Evolutionary conservation across 768 basidiomycete species (phyloP).

Genomic region (Lactifluus pinguis): DNA sequence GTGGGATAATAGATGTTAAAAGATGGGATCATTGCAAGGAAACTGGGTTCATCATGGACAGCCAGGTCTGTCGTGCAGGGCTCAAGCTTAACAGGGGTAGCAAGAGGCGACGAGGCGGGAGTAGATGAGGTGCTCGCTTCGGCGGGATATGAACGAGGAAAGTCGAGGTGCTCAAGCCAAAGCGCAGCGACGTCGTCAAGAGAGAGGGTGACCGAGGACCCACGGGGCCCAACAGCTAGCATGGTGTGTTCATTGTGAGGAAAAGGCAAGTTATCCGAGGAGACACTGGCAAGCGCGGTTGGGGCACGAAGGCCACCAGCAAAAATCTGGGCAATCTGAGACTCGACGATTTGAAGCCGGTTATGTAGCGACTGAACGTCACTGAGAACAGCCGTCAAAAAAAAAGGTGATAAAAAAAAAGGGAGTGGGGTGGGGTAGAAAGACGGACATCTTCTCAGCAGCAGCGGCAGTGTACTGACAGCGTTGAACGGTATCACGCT

Average conservation of each 20-base stretch:
- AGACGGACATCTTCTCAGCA: constrained; percentile 70
- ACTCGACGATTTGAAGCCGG: constrained; percentile 63
- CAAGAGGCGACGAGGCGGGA: constrained; percentile 15
- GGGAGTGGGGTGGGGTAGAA: not conserved
- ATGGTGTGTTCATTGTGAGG: constrained; percentile 32
- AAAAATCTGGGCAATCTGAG: constrained; percentile 40
- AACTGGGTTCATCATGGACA: constrained; percentile 19
- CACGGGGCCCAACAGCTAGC: constrained; percentile 31
- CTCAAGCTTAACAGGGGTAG: constrained; percentile 15
- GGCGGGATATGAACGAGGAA: constrained; percentile 24
- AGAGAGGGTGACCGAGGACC: constrained; percentile 43
- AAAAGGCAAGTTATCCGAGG: constrained; percentile 19
- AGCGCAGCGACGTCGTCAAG: constrained; percentile 49
- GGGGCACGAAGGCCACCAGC: constrained; percentile 19
- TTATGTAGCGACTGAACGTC: constrained; percentile 82
- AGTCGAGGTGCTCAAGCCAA: constrained; percentile 49
- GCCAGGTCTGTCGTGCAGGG: constrained; percentile 10
- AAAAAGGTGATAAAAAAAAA: not conserved
- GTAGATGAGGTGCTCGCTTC: constrained; percentile 11
- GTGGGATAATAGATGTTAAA: constrained; percentile 17
- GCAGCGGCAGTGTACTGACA: constrained; percentile 77
- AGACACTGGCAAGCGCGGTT: not conserved
- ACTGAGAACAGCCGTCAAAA: constrained; percentile 27
- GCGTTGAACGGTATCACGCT: constrained; percentile 63
- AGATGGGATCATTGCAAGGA: constrained; percentile 14